phyloP scores from a whole-genome alignment of 2,329 filamentous ascomycete species.

The Ophiostoma tasmaniense region DNA sequence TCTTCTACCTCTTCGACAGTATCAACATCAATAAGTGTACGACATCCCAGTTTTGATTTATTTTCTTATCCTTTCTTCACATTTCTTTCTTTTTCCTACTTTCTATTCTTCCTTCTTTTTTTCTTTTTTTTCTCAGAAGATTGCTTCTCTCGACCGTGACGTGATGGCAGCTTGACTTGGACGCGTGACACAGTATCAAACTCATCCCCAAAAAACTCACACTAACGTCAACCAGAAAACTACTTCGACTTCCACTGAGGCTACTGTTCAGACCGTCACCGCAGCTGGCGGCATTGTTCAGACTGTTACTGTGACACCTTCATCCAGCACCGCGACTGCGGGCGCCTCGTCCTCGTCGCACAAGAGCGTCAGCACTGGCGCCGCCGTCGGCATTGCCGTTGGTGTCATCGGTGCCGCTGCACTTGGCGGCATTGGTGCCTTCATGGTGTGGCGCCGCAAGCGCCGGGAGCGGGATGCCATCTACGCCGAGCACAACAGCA shows the following conservation, averaged over 20 bases:
- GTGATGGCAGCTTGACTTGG: neutral
- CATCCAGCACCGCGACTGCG: slow-evolving; percentile 6
- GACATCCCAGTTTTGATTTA: slow-evolving; percentile 8
- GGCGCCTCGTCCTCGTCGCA: slow-evolving; percentile 16
- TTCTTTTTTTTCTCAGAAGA: neutral
- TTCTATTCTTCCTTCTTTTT: neutral
- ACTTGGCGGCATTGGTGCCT: slow-evolving; percentile 30
- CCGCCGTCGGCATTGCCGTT: slow-evolving; percentile 44
- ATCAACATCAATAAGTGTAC: slow-evolving; percentile 18
- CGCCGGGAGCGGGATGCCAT: slow-evolving; percentile 37
- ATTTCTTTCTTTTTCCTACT: neutral
- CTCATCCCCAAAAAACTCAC: neutral
- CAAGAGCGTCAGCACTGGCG: slow-evolving; percentile 36
- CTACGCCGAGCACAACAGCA: slow-evolving; percentile 28
- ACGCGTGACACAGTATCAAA: neutral
- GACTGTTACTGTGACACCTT: slow-evolving; percentile 47
- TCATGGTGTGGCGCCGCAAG: slow-evolving; percentile 30
- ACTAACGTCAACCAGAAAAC: slow-evolving; percentile 11
- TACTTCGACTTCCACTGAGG: slow-evolving; percentile 15
- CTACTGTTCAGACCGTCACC: slow-evolving; percentile 45
- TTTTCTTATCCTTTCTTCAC: neutral
- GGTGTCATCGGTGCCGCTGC: slow-evolving; percentile 33
- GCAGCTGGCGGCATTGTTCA: slow-evolving; percentile 40
- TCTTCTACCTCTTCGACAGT: slow-evolving; percentile 2
- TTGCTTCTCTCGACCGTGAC: neutral